Evolutionary conservation across 2,329 filamentous ascomycete species (phyloP).

Genomic region (Cordyceps sp.): DNA sequence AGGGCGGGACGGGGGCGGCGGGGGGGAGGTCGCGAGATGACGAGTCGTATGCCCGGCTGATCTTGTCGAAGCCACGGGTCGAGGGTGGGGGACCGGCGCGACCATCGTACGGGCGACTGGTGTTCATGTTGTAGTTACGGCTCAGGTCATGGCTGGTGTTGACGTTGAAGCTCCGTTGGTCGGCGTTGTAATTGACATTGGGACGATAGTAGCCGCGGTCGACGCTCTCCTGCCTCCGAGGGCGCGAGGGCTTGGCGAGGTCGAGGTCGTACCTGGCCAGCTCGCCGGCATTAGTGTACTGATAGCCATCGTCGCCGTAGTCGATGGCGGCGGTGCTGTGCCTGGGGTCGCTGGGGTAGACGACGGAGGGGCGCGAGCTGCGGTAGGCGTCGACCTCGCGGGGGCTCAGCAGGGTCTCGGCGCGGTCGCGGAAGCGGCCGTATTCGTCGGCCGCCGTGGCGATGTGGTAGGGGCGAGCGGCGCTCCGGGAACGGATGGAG

Average conservation of each 20-base stretch:
- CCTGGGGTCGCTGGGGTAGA: slow-evolving; percentile 26
- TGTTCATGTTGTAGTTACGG: slow-evolving; percentile 22
- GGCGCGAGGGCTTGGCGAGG: slow-evolving; percentile 24
- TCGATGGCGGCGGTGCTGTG: slow-evolving; percentile 27
- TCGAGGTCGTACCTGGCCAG: slow-evolving; percentile 45
- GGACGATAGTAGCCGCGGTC: slow-evolving; percentile 39
- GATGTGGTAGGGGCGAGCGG: slow-evolving; percentile 28
- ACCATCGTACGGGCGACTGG: slow-evolving; percentile 19
- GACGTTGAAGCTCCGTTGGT: slow-evolving; percentile 27
- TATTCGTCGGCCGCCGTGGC: slow-evolving; percentile 36
- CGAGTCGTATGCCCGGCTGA: slow-evolving; percentile 36
- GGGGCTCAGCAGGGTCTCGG: slow-evolving; percentile 23
- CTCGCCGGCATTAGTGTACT: slow-evolving; percentile 47
- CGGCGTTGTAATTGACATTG: slow-evolving; percentile 33
- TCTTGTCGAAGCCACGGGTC: slow-evolving; percentile 54
- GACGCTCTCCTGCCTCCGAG: slow-evolving; percentile 34
- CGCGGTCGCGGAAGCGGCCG: slow-evolving; percentile 30
- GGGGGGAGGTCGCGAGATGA: slow-evolving; percentile 25
- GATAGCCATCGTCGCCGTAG: slow-evolving; percentile 42
- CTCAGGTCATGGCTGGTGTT: slow-evolving; percentile 25
- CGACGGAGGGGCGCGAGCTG: slow-evolving; percentile 25
- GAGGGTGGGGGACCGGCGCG: slow-evolving; percentile 46
- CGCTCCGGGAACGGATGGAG: slow-evolving; percentile 33
- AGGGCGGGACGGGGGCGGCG: slow-evolving; percentile 20
- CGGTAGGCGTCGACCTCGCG: slow-evolving; percentile 28